Evolutionary conservation across 208 protist genomes (phyloP).

Genomic region (Borovskyia barvae): DNA sequence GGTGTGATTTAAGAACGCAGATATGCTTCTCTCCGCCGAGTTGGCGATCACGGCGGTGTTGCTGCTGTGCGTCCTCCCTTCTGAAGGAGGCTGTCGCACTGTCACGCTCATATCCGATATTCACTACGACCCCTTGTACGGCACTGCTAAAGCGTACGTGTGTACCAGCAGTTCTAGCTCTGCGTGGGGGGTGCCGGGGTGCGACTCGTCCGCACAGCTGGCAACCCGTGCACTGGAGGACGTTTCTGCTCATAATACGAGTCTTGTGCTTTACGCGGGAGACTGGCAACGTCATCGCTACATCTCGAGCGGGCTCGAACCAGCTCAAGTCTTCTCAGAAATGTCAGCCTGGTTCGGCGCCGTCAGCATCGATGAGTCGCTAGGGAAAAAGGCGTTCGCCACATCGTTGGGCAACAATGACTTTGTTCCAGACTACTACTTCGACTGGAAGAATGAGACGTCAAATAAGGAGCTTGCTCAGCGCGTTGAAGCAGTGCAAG

Average conservation of each 20-base stretch:
- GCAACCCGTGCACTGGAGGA: constrained; percentile 40
- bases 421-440: constrained; percentile 67
- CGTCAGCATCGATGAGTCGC: constrained; percentile 18
- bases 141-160: constrained; percentile 27
- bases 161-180: constrained; percentile 24
- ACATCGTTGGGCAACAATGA: constrained; percentile 77
- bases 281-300: constrained; percentile 78
- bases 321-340: constrained; percentile 11
- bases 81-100: neutral
- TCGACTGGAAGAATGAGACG: constrained; percentile 25
- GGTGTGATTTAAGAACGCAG: too few relatives aligned
- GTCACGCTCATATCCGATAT: constrained; percentile 72
- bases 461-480: constrained; percentile 24
- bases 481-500: constrained; percentile 27
- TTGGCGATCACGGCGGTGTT: neutral
- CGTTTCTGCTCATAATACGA: constrained; percentile 24
- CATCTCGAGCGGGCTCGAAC: constrained; percentile 9
- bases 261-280: constrained; percentile 43
- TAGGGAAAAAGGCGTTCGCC: constrained; percentile 20
- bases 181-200: constrained; percentile 33
- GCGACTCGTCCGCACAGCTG: constrained; percentile 60
- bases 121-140: constrained; percentile 79
- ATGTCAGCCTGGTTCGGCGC: constrained; percentile 8
- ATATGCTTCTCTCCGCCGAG: neutral
- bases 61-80: neutral